These are phyloP conservation scores for Thermothielavioides terrestris DNA, from an alignment of 495 filamentous ascomycete species.

Conservation along the genomic window DNA sequence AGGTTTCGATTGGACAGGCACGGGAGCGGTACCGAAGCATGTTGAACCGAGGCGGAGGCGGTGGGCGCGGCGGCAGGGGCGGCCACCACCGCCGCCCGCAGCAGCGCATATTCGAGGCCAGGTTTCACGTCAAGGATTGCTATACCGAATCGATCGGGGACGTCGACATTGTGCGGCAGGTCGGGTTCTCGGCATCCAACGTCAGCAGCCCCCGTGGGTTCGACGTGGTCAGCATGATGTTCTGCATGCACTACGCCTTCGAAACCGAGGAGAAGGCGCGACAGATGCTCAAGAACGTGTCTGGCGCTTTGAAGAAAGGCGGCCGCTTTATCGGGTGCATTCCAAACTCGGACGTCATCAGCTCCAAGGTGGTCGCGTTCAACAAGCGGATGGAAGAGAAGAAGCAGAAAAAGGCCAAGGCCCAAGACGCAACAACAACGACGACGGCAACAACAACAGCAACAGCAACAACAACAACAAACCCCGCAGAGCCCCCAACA, in stretches of 20 bases:
- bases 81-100: constrained; percentile 36
- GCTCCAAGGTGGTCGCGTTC: constrained; percentile 51
- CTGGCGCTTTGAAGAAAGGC: constrained; percentile 81
- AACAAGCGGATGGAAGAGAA: constrained; percentile 48
- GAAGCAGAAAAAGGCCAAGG: too few species aligned
- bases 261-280: constrained; percentile 82
- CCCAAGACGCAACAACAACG: constrained; percentile 11
- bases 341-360: constrained; percentile 85
- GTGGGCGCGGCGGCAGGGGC: constrained; percentile 51
- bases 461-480: constrained; percentile 16
- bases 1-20: constrained; percentile 84
- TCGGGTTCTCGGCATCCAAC: constrained; percentile 68
- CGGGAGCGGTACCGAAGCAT: constrained; percentile 71
- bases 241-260: constrained; percentile 98
- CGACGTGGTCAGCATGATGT: constrained; percentile 97
- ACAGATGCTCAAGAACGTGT: constrained; percentile 88
- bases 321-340: constrained; percentile 90
- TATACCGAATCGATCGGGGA: constrained; percentile 74
- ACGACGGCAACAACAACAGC: too few species aligned
- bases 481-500: neutral
- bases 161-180: constrained; percentile 65
- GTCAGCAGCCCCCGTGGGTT: constrained; percentile 63
- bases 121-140: constrained; percentile 84
- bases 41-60: constrained; percentile 49
- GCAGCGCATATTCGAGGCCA: constrained; percentile 61